Evolutionary conservation across 768 basidiomycete genomes (phyloP), one percentile per base, ranked within the genome.

Genomic region (Scleroderma bovista): DNA sequence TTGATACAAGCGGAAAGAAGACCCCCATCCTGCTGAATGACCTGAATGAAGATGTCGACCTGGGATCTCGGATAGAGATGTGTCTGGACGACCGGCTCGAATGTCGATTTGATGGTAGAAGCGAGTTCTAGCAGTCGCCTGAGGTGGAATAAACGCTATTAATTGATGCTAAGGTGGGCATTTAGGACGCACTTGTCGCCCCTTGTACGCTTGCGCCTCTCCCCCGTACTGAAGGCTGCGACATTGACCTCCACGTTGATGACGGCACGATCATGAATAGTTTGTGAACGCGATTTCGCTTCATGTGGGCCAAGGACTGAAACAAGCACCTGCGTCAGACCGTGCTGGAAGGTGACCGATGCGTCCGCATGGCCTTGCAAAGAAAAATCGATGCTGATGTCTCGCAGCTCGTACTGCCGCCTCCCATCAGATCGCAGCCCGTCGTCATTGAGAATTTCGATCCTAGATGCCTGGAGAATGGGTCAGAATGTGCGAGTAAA

Each of bases 241-340:
- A 95, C 79, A 23, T 76, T 81, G 32, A 96, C 83, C 60, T 96
- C 93, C 19, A 99, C 93, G 54, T 86, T 90, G 64, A 99, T 76
- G 48, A 80, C 81, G 19, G 91, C 95, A 33, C 88, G 82, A 69
- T 98, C 92, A 59, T 94, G 89, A 29, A 87, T 73, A 3, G 86
- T 85, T 46, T 88, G 81, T 0, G 85, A 86, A 44, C 91, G 78
- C 68, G 83, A 74, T 63, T 83, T 87, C 2, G 89, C 85, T 69
- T 99, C 96, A 56, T 92, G 72, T 1, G 96, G 96, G 0, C 96
- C 96, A 66, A 89, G 90, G 1, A 98, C 91, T 45, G 88, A 84
- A 17, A 88, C 88, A 15, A 84, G 72, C 8, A 96, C 92, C 51
- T 88, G 82, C 0, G 96, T 97, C 29, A 98, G 77, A 2, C 96